Evolutionary conservation across 441 rosid genomes (phyloP), one percentile per base, ranked within the genome.

Genomic region (Arabidopsis lyrata): DNA sequence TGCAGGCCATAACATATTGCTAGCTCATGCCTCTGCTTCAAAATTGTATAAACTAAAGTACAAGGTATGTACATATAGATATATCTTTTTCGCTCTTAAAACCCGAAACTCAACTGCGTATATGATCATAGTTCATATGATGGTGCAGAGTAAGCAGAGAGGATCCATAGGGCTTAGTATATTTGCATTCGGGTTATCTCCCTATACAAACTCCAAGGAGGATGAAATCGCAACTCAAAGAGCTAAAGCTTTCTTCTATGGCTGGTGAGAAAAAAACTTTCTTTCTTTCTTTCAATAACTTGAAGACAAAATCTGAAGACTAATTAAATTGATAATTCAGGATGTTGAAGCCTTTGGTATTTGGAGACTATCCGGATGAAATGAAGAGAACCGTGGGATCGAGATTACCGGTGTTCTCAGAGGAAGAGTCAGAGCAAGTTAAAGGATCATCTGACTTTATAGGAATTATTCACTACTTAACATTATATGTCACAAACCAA

Each of bases 1-100:
- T 11, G 95, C 47, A 14, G 86, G 82, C 78, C 96, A 91, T 77
- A 79, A 90, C 74, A 56, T 84, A 42, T 78, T 93, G 75, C 52
- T 89, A 60, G 89, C 96, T 6, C 98, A 89, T 80, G 90, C 93
- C 38, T 88, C 88, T 9, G 83, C 84, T 66, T 88, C 87, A 14
- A 84, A 61, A 63, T 29, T 93, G 53, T 89, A 93, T 77, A 79
- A 56, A 80, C 77, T 70, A 8, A 86, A 84, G 41, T 91, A 87
- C 75, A 84, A 82, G 86, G 95, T 84, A 81, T 5, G 0, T 0
- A 13, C 15, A 12, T 8, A 44, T 4, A 44, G 0, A 24, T 1
- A 20, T 0, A 20, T n/a, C 5, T 31, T 5, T 49, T 12, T 24
- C 0, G 4, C 54, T 58, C 13, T 10, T 34, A 15, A 3, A 54